Percentiles rank a stretch among this genome's conserved stretches.
Conservation (phyloP, 2,329 filamentous ascomycete genomes). For the Thelonectria rubi region DNA sequence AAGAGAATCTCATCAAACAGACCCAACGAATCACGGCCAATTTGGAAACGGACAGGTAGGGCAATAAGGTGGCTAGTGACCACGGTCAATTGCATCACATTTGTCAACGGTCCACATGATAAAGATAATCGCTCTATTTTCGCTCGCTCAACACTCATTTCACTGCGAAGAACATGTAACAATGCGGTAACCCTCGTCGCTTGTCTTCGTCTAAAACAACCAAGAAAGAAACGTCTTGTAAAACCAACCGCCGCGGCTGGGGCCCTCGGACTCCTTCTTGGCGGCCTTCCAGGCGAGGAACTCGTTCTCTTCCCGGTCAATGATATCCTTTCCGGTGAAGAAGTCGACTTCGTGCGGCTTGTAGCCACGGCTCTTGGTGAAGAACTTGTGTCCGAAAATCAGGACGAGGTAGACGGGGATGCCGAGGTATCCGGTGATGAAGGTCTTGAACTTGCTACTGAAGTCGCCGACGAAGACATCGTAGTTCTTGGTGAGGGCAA, state of each 20-base stretch:
- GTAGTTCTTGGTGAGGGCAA: slow-evolving; percentile 84
- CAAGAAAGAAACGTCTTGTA: slow-evolving; percentile 47
- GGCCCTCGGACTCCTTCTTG: slow-evolving; percentile 30
- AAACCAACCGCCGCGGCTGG: slow-evolving; percentile 40
- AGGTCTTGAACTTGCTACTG: slow-evolving; percentile 71
- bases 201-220: slow-evolving; percentile 42
- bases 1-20: no score
- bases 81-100: no score
- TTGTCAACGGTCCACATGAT: no score
- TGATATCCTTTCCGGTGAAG: slow-evolving; percentile 74
- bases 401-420: slow-evolving; percentile 6
- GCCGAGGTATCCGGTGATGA: not conserved
- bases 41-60: no score
- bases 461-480: slow-evolving; percentile 68
- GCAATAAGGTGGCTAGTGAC: no score
- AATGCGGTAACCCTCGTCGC: no score
- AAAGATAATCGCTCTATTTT: no score
- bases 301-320: slow-evolving; percentile 75
- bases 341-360: slow-evolving; percentile 69
- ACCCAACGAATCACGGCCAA: no score
- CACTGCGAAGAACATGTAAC: no score
- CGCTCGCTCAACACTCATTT: no score
- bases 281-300: slow-evolving; percentile 60
- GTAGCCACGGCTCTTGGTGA: slow-evolving; percentile 61
- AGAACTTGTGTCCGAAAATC: slow-evolving; percentile 68